A percentile compares a stretch with the other conserved stretches of the same genome.
Evolutionary conservation across 139 green algal species (phyloP).

Genomic region (Auxenochlorella pyrenoidosa): DNA sequence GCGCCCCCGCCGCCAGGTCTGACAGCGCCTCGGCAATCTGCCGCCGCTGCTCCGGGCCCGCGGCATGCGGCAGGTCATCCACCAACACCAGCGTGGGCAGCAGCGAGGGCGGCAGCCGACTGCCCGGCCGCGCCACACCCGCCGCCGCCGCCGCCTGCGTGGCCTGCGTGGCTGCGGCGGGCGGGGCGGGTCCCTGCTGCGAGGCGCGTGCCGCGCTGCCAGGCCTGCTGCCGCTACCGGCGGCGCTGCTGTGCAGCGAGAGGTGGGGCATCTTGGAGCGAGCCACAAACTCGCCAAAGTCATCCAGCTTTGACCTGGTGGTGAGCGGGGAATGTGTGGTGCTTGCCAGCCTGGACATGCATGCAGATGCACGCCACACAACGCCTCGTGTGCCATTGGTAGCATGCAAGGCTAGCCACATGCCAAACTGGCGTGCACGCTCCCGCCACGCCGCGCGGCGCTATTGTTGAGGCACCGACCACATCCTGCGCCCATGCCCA

Average conservation of each 20-base stretch:
- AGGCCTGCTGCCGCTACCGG: constrained; percentile 46
- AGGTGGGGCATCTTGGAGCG: constrained; percentile 73
- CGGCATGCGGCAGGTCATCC: constrained; percentile 76
- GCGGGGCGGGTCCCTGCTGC: background rate
- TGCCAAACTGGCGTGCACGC: too few relatives aligned
- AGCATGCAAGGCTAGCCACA: too few relatives aligned
- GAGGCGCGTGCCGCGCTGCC: background rate
- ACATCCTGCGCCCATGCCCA: background rate
- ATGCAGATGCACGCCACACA: background rate
- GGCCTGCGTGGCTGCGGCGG: constrained; percentile 1
- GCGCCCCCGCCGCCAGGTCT: constrained; percentile 50
- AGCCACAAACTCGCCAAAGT: constrained; percentile 78
- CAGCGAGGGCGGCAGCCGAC: constrained; percentile 15
- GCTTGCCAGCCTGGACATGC: constrained; percentile 16
- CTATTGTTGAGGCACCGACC: background rate
- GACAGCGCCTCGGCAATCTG: constrained; percentile 58
- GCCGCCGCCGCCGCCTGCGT: background rate
- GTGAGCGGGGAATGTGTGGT: background rate
- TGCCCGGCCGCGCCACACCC: background rate
- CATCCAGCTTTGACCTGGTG: constrained; percentile 78
- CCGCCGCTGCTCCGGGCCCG: constrained; percentile 50
- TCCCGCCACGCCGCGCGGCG: too few relatives aligned
- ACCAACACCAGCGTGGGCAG: constrained; percentile 71
- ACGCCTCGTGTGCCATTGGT: background rate
- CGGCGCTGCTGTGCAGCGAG: constrained; percentile 1